Conservation (phyloP, 441 rosid species). For the Populus hybrid region DNA sequence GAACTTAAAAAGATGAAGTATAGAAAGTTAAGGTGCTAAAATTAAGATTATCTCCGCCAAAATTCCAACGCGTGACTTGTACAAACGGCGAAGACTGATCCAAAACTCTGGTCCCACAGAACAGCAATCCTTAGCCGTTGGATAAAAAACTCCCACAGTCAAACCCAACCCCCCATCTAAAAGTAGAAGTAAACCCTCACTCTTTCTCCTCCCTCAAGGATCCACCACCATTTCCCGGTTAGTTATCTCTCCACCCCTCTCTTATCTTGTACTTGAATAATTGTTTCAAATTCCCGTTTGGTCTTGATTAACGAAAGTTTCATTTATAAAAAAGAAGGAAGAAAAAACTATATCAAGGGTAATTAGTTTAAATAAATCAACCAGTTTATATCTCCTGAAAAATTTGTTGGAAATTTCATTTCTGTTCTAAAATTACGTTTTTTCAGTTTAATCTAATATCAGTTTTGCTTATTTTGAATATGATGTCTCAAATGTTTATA, state of each 20-base stretch:
- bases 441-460: not conserved
- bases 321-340: not conserved
- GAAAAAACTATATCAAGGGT: not conserved
- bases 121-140: not conserved
- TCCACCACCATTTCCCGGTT: not conserved
- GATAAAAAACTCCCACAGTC: not conserved
- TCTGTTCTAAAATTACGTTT: not conserved
- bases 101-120: not conserved
- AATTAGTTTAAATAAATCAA: not conserved
- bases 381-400: not conserved
- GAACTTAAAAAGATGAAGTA: too few relatives aligned
- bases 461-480: not conserved
- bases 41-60: not conserved
- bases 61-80: not conserved
- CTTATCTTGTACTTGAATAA: not conserved
- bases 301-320: not conserved
- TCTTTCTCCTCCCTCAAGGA: not conserved
- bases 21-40: not conserved
- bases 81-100: not conserved
- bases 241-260: not conserved
- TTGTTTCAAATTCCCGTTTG: not conserved
- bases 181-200: not conserved
- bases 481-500: not conserved
- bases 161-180: not conserved
- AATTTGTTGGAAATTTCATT: not conserved